Evolutionary conservation across 2,329 filamentous ascomycete genomes (phyloP).

Genomic region (Fusarium torreyae): DNA sequence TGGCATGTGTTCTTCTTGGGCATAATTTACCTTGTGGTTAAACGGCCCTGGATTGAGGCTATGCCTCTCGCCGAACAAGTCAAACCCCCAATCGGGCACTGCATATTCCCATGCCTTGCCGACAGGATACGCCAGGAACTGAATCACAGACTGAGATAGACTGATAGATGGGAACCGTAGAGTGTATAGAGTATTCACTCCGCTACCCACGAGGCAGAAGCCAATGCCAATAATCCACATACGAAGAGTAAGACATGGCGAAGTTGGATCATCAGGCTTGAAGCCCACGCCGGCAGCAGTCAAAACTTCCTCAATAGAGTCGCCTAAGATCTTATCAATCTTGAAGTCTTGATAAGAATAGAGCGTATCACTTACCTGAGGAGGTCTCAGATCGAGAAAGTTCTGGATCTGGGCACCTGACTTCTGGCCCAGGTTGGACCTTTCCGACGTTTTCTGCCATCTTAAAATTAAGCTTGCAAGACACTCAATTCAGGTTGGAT

Average conservation of each 20-base stretch:
- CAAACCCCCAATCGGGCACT: conserved; percentile 52
- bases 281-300: conserved; percentile 52
- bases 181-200: conserved; percentile 59
- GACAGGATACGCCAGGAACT: conserved; percentile 61
- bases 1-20: fast-evolving
- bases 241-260: conserved; percentile 56
- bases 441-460: conserved; percentile 6
- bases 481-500: neutral
- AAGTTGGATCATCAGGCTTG: conserved; percentile 46
- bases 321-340: conserved; percentile 1
- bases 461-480: neutral
- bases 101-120: conserved; percentile 57
- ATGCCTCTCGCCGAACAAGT: conserved; percentile 42
- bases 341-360: too few relatives aligned
- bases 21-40: conserved; percentile 51
- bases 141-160: conserved; percentile 55
- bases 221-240: conserved; percentile 58
- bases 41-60: conserved; percentile 60
- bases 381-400: conserved; percentile 22
- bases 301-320: conserved; percentile 47
- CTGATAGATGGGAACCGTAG: conserved; percentile 55
- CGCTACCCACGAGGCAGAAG: conserved; percentile 57
- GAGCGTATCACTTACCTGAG: neutral
- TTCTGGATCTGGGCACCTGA: neutral
- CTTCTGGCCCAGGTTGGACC: neutral